Evolutionary conservation across 1,284 basidiomycete genomes (phyloP).

Genomic region (Puccinia triticina): DNA sequence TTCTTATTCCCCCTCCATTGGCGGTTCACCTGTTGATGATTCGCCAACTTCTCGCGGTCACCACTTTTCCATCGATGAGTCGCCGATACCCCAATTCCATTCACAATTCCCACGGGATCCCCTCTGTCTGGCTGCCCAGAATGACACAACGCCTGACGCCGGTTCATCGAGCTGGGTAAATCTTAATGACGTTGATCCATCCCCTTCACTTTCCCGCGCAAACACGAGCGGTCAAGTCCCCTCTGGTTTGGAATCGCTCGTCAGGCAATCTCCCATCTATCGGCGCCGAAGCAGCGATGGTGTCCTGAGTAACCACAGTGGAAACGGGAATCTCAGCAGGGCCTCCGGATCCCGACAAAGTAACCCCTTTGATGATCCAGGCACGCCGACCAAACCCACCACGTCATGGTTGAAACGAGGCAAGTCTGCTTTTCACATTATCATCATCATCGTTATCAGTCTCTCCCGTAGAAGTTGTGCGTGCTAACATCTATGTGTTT

Average conservation of each 20-base stretch:
- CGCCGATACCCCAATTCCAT: slow-evolving; percentile 12
- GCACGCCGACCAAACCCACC: slow-evolving; percentile 48
- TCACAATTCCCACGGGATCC: neutral
- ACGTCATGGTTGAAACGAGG: slow-evolving; percentile 42
- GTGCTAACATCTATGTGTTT: slow-evolving; percentile 11
- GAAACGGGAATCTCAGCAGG: neutral
- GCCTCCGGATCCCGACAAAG: neutral
- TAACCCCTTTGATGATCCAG: slow-evolving; percentile 36
- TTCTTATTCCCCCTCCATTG: slow-evolving; percentile 6
- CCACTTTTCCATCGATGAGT: slow-evolving; percentile 4
- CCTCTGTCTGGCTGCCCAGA: neutral
- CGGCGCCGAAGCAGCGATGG: slow-evolving; percentile 44
- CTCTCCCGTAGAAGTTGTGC: neutral
- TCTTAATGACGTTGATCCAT: slow-evolving; percentile 2
- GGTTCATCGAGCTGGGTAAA: neutral
- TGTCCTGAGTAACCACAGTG: slow-evolving; percentile 15
- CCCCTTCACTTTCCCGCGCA: slow-evolving; percentile 9
- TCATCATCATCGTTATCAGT: neutral
- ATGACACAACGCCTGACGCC: neutral
- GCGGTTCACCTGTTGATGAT: slow-evolving; percentile 23
- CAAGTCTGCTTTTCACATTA: neutral
- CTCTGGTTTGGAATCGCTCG: neutral
- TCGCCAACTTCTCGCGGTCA: slow-evolving; percentile 14
- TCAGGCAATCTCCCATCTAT: slow-evolving; percentile 27
- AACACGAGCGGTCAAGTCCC: neutral